Conservation (phyloP, 2,329 filamentous ascomycete species). For the Orbilia javanica region DNA sequence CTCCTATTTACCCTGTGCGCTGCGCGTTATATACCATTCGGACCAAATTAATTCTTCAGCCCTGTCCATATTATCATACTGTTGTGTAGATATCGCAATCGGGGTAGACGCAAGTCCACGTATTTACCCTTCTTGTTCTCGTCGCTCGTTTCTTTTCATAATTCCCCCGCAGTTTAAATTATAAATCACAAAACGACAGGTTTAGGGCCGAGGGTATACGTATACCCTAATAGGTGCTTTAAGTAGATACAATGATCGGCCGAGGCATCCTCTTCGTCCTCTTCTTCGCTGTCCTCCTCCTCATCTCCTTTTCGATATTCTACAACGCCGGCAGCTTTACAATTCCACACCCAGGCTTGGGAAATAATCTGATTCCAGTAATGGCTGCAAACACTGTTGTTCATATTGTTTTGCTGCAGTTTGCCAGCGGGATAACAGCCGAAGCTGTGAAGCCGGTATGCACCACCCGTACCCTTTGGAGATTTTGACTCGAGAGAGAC, state of each 20-base stretch:
- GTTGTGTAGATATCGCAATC: neutral
- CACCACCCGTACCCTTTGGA: neutral
- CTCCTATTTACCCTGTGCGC: slow-evolving; percentile 36
- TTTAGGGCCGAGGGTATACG: neutral
- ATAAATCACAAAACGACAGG: neutral
- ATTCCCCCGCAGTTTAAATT: neutral
- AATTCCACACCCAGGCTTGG: slow-evolving; percentile 1
- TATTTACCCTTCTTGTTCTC: slow-evolving; percentile 1
- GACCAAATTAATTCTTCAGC: slow-evolving; percentile 17
- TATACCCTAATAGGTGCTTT: slow-evolving; percentile 18
- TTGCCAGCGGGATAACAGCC: slow-evolving; percentile 3
- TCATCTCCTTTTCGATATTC: slow-evolving; percentile 56
- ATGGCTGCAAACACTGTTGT: slow-evolving; percentile 38
- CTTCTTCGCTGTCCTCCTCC: slow-evolving; percentile 53
- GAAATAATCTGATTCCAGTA: neutral
- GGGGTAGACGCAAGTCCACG: slow-evolving; percentile 31
- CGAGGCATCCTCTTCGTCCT: slow-evolving; percentile 52
- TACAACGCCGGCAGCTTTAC: slow-evolving; percentile 42
- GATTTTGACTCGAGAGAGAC: neutral
- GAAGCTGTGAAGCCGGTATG: slow-evolving; percentile 42
- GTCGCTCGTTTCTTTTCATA: neutral
- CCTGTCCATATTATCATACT: slow-evolving; percentile 3
- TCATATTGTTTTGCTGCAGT: slow-evolving; percentile 53
- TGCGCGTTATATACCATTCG: slow-evolving; percentile 4
- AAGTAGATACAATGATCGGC: slow-evolving; percentile 40